Evolutionary conservation across 805 yeast species (phyloP).

Genomic region (Kuraishia molischiana): DNA sequence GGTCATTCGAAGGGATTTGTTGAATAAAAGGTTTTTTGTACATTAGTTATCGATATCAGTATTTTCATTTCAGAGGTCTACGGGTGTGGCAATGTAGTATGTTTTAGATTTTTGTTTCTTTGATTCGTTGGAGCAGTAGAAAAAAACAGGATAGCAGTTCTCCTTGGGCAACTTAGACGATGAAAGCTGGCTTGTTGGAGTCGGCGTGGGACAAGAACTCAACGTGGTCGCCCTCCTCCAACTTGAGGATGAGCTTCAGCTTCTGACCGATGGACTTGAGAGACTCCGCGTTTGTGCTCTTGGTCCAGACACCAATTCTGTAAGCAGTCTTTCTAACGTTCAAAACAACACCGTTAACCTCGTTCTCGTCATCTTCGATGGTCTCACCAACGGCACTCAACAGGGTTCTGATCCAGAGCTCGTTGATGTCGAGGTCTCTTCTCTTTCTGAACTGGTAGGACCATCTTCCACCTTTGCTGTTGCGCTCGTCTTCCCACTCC

Average conservation of each 20-base stretch:
- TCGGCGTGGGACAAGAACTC: constrained; percentile 72
- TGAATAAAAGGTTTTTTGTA: too few relatives aligned
- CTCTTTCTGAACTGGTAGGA: constrained; percentile 63
- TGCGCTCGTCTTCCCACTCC: constrained; percentile 94
- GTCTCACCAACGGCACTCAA: constrained; percentile 93
- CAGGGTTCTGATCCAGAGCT: constrained; percentile 84
- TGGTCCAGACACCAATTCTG: constrained; percentile 92
- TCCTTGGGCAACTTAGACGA: neutral
- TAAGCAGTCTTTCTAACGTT: constrained; percentile 75
- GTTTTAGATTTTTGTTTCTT: neutral
- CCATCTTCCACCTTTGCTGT: constrained; percentile 94
- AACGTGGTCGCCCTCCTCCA: constrained; percentile 63
- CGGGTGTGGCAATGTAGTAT: neutral
- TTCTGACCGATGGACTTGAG: constrained; percentile 73
- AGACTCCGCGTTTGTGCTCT: constrained; percentile 54
- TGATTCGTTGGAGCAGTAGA: neutral
- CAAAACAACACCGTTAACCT: constrained; percentile 90
- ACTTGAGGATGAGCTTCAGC: constrained; percentile 76
- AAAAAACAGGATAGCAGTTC: neutral
- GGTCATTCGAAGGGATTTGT: too few relatives aligned
- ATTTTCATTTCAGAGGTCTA: too few relatives aligned
- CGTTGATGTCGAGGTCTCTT: constrained; percentile 57
- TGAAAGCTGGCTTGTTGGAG: constrained; percentile 7
- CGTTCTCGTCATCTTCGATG: constrained; percentile 71
- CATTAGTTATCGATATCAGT: too few relatives aligned